Percentiles rank a stretch among this genome's conserved stretches.
Evolutionary conservation across 305 asterid genomes (phyloP).

Genomic region (Vinca major): DNA sequence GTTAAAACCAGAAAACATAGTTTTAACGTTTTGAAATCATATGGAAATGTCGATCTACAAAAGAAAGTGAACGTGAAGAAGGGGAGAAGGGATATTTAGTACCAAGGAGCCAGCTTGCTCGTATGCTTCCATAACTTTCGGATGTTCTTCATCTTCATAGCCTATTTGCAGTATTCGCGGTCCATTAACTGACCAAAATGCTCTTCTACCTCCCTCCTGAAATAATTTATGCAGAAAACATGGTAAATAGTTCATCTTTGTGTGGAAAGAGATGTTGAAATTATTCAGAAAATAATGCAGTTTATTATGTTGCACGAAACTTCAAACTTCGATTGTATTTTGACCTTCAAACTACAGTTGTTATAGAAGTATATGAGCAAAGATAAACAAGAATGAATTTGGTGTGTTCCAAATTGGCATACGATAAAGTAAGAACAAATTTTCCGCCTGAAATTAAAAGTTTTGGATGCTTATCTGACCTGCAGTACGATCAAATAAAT

Average conservation of each 20-base stretch:
- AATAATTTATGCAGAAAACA: background rate
- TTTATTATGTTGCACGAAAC: background rate
- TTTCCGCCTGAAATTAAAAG: background rate
- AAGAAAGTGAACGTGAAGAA: conserved; percentile 4
- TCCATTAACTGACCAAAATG: conserved; percentile 92
- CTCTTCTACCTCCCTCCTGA: conserved; percentile 88
- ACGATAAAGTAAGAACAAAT: background rate
- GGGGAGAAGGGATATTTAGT: conserved; percentile 15
- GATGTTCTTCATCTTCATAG: conserved; percentile 68
- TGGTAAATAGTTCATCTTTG: background rate
- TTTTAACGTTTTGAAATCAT: background rate
- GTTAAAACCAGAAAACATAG: conserved; percentile 17
- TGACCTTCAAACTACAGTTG: background rate
- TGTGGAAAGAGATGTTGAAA: background rate
- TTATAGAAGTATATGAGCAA: no score
- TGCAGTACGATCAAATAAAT: conserved; percentile 70
- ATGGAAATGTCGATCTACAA: background rate
- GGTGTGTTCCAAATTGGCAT: background rate
- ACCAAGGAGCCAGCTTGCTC: conserved; percentile 95
- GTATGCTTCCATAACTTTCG: conserved; percentile 80
- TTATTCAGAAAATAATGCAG: background rate
- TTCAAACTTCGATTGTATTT: background rate
- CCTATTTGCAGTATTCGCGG: conserved; percentile 88
- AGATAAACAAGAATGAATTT: background rate
- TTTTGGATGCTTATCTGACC: conserved; percentile 29